phyloP scores from a whole-genome alignment of 805 yeast genomes.

The Myxozyma neglecta region DNA sequence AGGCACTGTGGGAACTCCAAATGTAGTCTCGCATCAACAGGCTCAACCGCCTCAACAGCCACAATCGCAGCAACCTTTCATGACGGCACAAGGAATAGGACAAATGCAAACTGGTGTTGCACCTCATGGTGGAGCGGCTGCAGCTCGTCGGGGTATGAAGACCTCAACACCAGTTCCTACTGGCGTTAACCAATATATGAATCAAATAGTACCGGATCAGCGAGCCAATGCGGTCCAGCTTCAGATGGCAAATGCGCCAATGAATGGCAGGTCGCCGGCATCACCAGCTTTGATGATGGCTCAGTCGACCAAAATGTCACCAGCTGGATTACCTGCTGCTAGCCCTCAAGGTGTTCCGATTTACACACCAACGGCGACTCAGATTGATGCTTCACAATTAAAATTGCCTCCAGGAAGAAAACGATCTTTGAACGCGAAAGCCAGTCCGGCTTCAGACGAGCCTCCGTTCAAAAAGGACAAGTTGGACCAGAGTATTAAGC shows the following conservation, averaged over 20 bases:
- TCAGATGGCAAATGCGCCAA: constrained; percentile 6
- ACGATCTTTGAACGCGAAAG: constrained; percentile 12
- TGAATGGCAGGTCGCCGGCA: constrained; percentile 3
- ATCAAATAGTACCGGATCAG: constrained; percentile 10
- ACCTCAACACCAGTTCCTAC: not conserved
- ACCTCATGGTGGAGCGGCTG: constrained; percentile 3
- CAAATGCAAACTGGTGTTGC: not conserved
- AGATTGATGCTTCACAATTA: constrained; percentile 22
- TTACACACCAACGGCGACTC: constrained; percentile 16
- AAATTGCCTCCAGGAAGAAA: constrained; percentile 23
- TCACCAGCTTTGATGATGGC: not conserved
- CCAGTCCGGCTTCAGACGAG: constrained; percentile 14
- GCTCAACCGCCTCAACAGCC: constrained; percentile 10
- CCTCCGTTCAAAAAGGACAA: constrained; percentile 27
- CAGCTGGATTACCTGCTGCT: constrained; percentile 3
- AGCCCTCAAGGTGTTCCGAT: constrained; percentile 31
- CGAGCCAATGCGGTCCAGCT: constrained; percentile 5
- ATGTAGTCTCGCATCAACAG: not conserved
- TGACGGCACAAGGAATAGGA: not conserved
- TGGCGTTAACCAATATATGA: constrained; percentile 5
- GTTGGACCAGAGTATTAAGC: not conserved
- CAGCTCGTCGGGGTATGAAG: constrained; percentile 14
- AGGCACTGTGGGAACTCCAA: not conserved
- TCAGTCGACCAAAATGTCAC: constrained; percentile 8
- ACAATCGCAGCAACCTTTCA: constrained; percentile 9